Evolutionary conservation across 176 grass and related monocot species (phyloP).

Genomic region (Luzula sylvatica): DNA sequence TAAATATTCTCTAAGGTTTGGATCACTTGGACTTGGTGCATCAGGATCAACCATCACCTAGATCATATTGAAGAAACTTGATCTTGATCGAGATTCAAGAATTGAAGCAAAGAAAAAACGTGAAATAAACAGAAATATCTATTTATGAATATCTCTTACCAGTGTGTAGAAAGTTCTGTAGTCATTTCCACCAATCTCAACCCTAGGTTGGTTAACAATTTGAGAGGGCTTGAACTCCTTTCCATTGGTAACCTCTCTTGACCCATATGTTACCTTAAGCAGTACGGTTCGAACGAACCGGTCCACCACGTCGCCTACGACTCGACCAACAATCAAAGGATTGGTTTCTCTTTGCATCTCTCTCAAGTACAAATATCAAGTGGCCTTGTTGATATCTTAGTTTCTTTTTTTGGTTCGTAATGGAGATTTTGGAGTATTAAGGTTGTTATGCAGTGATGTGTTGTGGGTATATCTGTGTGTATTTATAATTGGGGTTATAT

Average conservation of each 20-base stretch:
- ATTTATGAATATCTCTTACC: slow-evolving; percentile 20
- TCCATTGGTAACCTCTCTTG: slow-evolving; percentile 56
- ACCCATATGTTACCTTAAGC: slow-evolving; percentile 45
- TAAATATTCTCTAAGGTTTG: slow-evolving; percentile 61
- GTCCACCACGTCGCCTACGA: slow-evolving; percentile 66
- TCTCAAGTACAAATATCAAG: background rate
- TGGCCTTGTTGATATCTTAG: background rate
- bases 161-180: slow-evolving; percentile 59
- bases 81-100: too few species aligned
- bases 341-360: slow-evolving; percentile 18
- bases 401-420: too few species aligned
- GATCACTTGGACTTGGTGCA: slow-evolving; percentile 71
- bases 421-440: too few species aligned
- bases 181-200: slow-evolving; percentile 36
- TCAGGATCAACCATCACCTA: slow-evolving; percentile 85
- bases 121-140: background rate
- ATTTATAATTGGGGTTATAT: too few species aligned
- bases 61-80: background rate
- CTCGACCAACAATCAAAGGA: slow-evolving; percentile 51
- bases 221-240: slow-evolving; percentile 74
- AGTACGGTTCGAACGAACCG: slow-evolving; percentile 30
- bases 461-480: too few species aligned
- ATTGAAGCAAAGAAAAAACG: too few species aligned
- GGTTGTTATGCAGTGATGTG: too few species aligned
- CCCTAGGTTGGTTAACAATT: slow-evolving; percentile 35